Percentiles rank a stretch among this genome's conserved stretches.
phyloP scores from a whole-genome alignment of 2,329 filamentous ascomycete species.

The Cladosporium sp. region DNA sequence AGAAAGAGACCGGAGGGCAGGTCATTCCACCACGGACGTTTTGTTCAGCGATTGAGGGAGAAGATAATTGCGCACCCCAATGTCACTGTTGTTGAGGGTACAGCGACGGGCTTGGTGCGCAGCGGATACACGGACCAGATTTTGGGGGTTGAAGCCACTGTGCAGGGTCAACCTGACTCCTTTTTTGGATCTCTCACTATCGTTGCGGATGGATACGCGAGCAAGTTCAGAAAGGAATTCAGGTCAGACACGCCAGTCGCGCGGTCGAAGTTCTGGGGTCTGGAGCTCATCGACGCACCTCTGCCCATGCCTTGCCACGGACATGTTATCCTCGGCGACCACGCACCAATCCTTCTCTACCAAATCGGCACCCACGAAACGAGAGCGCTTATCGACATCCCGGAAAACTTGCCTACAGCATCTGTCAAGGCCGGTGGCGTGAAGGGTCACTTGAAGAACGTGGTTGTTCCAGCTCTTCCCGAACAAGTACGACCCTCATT shows the following conservation, averaged over 20 bases:
- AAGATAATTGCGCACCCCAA: constrained; percentile 72
- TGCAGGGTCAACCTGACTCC: constrained; percentile 59
- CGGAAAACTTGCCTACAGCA: constrained; percentile 69
- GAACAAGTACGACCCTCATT: constrained; percentile 67
- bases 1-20: constrained; percentile 62
- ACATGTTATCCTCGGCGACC: constrained; percentile 78
- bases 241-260: constrained; percentile 63
- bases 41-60: constrained; percentile 75
- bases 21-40: constrained; percentile 89
- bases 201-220: constrained; percentile 86
- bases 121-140: constrained; percentile 66
- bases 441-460: constrained; percentile 73
- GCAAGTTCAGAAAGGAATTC: constrained; percentile 81
- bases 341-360: constrained; percentile 80
- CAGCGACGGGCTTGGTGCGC: constrained; percentile 69
- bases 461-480: constrained; percentile 75
- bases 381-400: constrained; percentile 81
- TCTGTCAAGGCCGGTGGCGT: constrained; percentile 72
- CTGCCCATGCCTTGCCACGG: constrained; percentile 73
- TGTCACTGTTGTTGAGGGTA: constrained; percentile 87
- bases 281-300: constrained; percentile 84
- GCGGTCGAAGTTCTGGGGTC: constrained; percentile 84
- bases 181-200: constrained; percentile 89
- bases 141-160: constrained; percentile 74
- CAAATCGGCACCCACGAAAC: constrained; percentile 97